Percentiles rank a stretch among this genome's conserved stretches.
Conservation (phyloP, 345 rosid species). For the Salix exigua region DNA sequence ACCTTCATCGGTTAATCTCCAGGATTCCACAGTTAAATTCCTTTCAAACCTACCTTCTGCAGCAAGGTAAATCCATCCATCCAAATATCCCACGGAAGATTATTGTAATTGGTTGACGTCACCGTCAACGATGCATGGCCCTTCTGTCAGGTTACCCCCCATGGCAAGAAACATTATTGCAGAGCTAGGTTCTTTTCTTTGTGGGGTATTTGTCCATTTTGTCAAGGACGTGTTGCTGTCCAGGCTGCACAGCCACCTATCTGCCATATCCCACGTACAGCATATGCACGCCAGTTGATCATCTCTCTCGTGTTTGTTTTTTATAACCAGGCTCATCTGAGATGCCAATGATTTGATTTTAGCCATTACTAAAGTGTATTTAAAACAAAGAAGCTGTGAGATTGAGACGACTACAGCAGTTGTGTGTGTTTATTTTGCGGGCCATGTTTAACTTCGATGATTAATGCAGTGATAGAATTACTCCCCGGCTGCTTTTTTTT, state of each 20-base stretch:
- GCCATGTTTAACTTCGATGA: background rate
- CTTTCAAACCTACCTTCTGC: background rate
- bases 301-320: conserved; percentile 8
- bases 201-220: conserved; percentile 16
- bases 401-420: background rate
- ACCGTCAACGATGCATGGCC: too few relatives aligned
- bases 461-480: too few relatives aligned
- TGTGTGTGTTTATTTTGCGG: background rate
- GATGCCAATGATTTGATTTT: conserved; percentile 9
- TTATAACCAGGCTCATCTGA: background rate
- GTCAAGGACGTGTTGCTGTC: conserved; percentile 15
- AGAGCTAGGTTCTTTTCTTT: background rate
- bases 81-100: background rate
- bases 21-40: background rate
- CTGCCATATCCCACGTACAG: background rate
- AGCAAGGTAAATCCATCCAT: background rate
- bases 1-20: background rate
- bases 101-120: background rate
- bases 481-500: too few relatives aligned
- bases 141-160: background rate
- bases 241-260: background rate
- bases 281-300: too few relatives aligned
- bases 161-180: conserved; percentile 4
- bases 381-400: background rate
- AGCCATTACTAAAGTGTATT: conserved; percentile 9